Base-by-base conservation (phyloP, 2,329 filamentous ascomycete genomes). In the Alternaria longipes region DNA sequence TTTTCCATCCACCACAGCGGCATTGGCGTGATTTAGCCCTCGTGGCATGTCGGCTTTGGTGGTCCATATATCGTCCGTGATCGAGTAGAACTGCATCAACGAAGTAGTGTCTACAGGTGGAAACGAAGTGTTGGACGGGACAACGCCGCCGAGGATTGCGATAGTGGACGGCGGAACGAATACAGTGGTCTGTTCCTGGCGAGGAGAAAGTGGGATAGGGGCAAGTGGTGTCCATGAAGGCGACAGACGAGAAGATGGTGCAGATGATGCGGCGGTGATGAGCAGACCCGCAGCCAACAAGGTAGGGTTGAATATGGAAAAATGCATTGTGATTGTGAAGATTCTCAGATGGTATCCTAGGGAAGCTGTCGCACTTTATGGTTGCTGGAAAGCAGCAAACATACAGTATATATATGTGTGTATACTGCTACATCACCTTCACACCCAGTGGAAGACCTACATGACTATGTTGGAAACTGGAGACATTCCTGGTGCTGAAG, bases 111-210 rank as follows among this genome's bases (percentile, higher is more conserved):
- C 38, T 32, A 66, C 30, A 7, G 64, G 50, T 8, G 54, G 8
- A 14, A 40, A 28, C n/a, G 34, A 34, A 12, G 32, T 42, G 12
- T 60, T 60, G n/a, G 40, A 49, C 4, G 64, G 65, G 6, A 66
- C 59, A 18, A 73, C 60, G 20, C 73, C 72, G 42, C 72, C 71
- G 7, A 75, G 44, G 30, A 73, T 68, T 16, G 54, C 57, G 40
- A 74, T 59, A 8, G 64, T 69, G 24, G 53, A 62, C 5, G 67
- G 69, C 9, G 65, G 60, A 3, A 72, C 51, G 47, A 66, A 68
- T 11, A 73, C 44, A 0, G 69, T 71, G 3, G 60, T 64, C 47
- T 74, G 72, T 57, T 74, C 72, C 64, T 74, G 72, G n/a, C 68
- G 63, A 12, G 70, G 40, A 2, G 41, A 30, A 8, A 68, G 11